Conservation (phyloP, 2,329 filamentous ascomycete species). For the Phaeosphaeria sp. region DNA sequence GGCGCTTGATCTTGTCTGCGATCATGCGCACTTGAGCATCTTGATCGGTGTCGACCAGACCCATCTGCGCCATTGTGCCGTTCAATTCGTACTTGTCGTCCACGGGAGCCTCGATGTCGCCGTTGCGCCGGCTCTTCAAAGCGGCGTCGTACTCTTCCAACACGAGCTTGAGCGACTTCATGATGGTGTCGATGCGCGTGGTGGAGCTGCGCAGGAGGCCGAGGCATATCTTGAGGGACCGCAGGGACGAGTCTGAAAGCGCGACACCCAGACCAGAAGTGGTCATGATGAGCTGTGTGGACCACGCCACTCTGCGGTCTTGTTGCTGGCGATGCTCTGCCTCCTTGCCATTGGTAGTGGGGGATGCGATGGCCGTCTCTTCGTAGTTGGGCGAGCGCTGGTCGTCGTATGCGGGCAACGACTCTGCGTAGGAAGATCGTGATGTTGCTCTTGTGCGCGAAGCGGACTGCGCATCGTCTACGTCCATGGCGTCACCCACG, state of each 20-base stretch:
- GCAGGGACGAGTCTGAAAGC: conserved; percentile 86
- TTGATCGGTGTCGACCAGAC: conserved; percentile 26
- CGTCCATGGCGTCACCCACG: conserved; percentile 51
- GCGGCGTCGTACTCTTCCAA: conserved; percentile 79
- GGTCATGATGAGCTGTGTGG: conserved; percentile 83
- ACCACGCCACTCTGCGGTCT: conserved; percentile 66
- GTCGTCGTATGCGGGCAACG: conserved; percentile 84
- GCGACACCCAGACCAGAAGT: conserved; percentile 90
- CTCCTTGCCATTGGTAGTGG: conserved; percentile 30
- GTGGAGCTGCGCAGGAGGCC: conserved; percentile 82
- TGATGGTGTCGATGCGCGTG: conserved; percentile 76
- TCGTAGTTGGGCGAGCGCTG: conserved; percentile 77
- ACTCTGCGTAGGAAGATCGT: conserved; percentile 72
- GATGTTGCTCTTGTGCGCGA: conserved; percentile 60
- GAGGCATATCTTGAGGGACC: conserved; percentile 84
- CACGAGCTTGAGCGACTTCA: conserved; percentile 74
- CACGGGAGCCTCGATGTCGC: conserved; percentile 23
- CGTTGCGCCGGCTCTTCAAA: conserved; percentile 36
- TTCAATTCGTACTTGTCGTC: conserved; percentile 18
- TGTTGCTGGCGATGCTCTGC: conserved; percentile 34
- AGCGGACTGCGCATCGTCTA: conserved; percentile 51
- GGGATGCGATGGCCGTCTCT: conserved; percentile 54
- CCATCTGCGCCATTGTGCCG: conserved; percentile 23
- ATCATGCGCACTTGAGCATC: conserved; percentile 64
- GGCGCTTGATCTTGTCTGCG: conserved; percentile 76